Conservation (phyloP, 345 rosid genomes). For the Laguncularia racemosa region DNA sequence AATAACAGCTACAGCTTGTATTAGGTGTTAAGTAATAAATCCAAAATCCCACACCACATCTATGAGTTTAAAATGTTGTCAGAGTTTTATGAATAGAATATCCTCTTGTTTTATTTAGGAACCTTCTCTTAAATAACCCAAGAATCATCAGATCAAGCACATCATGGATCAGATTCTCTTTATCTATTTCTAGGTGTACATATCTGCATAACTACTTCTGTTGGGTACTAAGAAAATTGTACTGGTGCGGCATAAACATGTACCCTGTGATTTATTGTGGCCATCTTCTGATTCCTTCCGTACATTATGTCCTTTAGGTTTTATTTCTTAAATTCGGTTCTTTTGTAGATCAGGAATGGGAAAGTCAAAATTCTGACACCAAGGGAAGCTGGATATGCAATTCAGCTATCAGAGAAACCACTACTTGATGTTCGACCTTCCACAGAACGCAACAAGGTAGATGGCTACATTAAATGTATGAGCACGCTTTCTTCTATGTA, state of each 20-base stretch:
- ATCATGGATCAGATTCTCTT: no score
- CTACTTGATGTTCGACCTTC: slow-evolving; percentile 84
- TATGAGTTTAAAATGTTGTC: no score
- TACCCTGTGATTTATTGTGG: not conserved
- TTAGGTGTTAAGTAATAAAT: no score
- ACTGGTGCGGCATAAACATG: not conserved
- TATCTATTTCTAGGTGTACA: no score
- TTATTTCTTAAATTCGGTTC: slow-evolving; percentile 8
- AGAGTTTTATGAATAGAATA: no score
- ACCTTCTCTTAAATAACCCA: no score
- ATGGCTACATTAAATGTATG: not conserved
- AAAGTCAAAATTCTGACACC: slow-evolving; percentile 79
- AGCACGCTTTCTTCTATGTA: not conserved
- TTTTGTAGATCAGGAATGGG: slow-evolving; percentile 63
- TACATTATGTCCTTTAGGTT: slow-evolving; percentile 5
- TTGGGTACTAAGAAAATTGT: not conserved
- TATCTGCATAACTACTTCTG: no score
- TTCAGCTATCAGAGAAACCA: slow-evolving; percentile 75
- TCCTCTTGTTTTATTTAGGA: no score
- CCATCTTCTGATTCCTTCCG: not conserved
- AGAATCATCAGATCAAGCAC: no score
- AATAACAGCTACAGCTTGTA: no score
- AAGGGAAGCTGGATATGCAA: slow-evolving; percentile 86
- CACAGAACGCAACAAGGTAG: slow-evolving; percentile 61
- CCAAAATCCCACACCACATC: no score